Conservation (phyloP, 169 alveolate genomes). For the Eimeria maxima region DNA sequence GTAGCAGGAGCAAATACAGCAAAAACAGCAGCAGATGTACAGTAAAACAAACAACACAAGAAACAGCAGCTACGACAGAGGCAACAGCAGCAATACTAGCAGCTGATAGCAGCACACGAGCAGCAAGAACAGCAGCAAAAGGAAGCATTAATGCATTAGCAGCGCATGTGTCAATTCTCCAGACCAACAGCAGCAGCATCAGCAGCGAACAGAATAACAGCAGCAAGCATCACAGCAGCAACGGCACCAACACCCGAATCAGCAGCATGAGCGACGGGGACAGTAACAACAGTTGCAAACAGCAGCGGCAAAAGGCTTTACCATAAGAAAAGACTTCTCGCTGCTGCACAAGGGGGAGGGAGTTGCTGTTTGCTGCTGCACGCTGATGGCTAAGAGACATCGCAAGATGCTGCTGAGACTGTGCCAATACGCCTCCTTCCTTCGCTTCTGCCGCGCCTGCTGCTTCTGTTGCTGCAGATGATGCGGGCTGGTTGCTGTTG, state of each 20-base stretch:
- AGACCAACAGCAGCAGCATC: conserved; percentile 3
- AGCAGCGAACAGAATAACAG: not conserved
- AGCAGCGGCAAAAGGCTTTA: not conserved
- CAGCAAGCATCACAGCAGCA: not conserved
- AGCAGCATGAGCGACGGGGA: too few relatives aligned
- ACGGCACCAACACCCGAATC: not conserved
- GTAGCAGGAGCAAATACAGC: too few relatives aligned
- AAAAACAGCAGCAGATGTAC: not conserved
- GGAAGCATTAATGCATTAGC: not conserved
- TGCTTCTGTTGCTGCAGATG: too few relatives aligned
- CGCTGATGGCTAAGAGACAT: conserved; percentile 23
- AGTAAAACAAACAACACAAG: not conserved
- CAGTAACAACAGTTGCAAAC: not conserved
- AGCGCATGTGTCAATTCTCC: not conserved
- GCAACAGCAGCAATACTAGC: not conserved
- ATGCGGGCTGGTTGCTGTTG: not conserved
- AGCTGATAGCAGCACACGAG: not conserved
- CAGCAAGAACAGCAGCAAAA: not conserved
- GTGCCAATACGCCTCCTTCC: not conserved
- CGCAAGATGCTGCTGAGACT: not conserved
- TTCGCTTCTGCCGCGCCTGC: too few relatives aligned
- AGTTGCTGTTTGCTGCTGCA: not conserved
- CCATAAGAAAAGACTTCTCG: conserved; percentile 11
- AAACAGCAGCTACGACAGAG: not conserved
- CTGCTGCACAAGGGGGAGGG: not conserved